Percentiles rank a stretch among this genome's conserved stretches.
phyloP scores from a whole-genome alignment of 805 yeast genomes.

The Candida montana region DNA sequence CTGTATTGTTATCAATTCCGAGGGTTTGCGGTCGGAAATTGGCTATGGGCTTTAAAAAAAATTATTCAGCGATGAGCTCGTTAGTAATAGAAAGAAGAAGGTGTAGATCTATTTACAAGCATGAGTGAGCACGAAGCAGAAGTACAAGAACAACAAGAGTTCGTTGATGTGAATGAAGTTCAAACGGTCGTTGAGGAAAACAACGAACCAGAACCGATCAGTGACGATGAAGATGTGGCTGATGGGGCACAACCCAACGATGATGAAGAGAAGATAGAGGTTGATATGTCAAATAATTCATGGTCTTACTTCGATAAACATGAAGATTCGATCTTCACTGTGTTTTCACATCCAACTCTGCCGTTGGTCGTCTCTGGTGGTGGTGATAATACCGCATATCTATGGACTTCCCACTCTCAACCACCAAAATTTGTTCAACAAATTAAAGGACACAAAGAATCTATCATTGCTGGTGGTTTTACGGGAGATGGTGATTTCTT shows the following conservation, averaged over 20 bases:
- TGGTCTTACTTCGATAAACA: conserved; percentile 86
- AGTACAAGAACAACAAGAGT: conserved; percentile 27
- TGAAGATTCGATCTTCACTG: conserved; percentile 76
- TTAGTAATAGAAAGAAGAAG: too few species aligned
- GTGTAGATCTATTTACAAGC: too few species aligned
- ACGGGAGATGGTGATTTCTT: conserved; percentile 75
- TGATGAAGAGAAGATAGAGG: conserved; percentile 52
- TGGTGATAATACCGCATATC: conserved; percentile 82
- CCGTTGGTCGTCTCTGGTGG: conserved; percentile 93
- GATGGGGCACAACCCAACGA: conserved; percentile 29
- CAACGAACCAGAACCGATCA: conserved; percentile 24
- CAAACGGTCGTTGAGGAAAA: conserved; percentile 32
- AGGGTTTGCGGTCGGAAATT: too few species aligned
- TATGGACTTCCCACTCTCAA: conserved; percentile 88
- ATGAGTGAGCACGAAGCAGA: conserved; percentile 5
- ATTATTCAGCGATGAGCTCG: conserved; percentile 6
- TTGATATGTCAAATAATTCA: conserved; percentile 88
- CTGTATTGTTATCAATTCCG: too few species aligned
- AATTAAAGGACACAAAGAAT: conserved; percentile 78
- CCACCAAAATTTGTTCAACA: conserved; percentile 80
- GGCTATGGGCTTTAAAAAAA: not conserved
- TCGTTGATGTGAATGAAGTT: conserved; percentile 39
- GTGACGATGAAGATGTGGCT: conserved; percentile 26
- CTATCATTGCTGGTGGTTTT: conserved; percentile 80
- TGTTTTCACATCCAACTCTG: conserved; percentile 77